Evolutionary conservation across 2,329 filamentous ascomycete species (phyloP).

Genomic region (Colletotrichum scovillei): DNA sequence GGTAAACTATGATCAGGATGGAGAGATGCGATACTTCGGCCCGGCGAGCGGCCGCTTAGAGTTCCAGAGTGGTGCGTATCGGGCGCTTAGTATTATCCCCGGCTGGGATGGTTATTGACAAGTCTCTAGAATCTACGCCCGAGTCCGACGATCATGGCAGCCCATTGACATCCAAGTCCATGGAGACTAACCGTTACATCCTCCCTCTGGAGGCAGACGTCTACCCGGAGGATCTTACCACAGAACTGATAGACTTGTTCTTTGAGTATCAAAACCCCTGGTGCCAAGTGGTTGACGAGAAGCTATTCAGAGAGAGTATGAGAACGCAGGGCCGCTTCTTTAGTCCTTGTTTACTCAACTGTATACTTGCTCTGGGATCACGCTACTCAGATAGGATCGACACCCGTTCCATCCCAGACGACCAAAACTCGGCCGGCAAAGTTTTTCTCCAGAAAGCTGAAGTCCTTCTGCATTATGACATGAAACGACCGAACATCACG

Average conservation of each 20-base stretch:
- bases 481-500: constrained; percentile 46
- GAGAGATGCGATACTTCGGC: constrained; percentile 49
- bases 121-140: not conserved
- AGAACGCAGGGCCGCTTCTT: constrained; percentile 42
- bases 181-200: constrained; percentile 26
- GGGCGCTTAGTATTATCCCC: not conserved
- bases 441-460: constrained; percentile 44
- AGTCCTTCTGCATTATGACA: constrained; percentile 37
- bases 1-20: constrained; percentile 48
- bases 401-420: constrained; percentile 42
- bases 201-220: constrained; percentile 15
- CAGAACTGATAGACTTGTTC: constrained; percentile 47
- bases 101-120: not conserved
- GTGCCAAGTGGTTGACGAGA: constrained; percentile 48
- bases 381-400: constrained; percentile 47
- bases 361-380: constrained; percentile 48
- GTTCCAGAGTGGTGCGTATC: constrained; percentile 38
- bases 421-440: constrained; percentile 48
- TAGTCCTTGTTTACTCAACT: constrained; percentile 46
- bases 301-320: constrained; percentile 46
- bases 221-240: constrained; percentile 40
- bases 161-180: constrained; percentile 1
- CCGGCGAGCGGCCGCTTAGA: constrained; percentile 48
- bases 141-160: constrained; percentile 21
- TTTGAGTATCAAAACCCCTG: constrained; percentile 52